Base-by-base conservation (phyloP, 768 basidiomycete species). In the Chalciporus chontae region DNA sequence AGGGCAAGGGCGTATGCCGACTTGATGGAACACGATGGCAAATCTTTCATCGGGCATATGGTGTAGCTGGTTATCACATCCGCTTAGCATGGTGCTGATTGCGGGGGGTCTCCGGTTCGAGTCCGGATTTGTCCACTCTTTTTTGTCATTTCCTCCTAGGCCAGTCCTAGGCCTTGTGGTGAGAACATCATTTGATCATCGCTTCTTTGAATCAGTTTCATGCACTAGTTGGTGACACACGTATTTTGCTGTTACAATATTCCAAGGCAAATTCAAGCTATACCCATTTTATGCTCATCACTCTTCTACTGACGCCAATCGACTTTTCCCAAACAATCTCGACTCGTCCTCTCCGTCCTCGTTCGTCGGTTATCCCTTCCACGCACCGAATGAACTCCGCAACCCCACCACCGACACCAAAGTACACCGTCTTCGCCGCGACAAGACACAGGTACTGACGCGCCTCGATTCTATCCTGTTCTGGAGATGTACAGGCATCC, bases 331-430 rank as follows among this genome's bases (percentile, higher is more conserved):
- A 85, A 1, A 92, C 78, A 3, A 73, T 77, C 56, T 78, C 73
- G 1, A 83, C 79, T 24, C 53, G 66, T 0, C 80, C 84, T 23
- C 62, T 36, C 5, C 7, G 6, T 4, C 42, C 53, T 37, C 17
- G 32, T 7, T 47, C 47, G 3, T 46, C 47, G 1, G 24, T 36
- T 3, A 21, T 36, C 17, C 55, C 48, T 32, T 40, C 60, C 0
- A 92, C 77, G 6, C 73, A 75, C 23, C 69, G 62, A n/a, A 81
- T 65, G 57, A 95, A 95, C 52, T 85, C 88, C 11, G 77, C 67
- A 23, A 94, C 71, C 7, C 94, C 90, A 0, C 95, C 94, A 1
- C 94, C 94, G 4, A 97, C 92, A 7, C 95, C 95, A 65, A 98
- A 97, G 65, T 97, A 97, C 17, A 97, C 68, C 13, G 92, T 78